These are phyloP conservation scores for Tolypocladium tropicale DNA, from an alignment of 2,329 filamentous ascomycete genomes.

Conservation along the genomic window DNA sequence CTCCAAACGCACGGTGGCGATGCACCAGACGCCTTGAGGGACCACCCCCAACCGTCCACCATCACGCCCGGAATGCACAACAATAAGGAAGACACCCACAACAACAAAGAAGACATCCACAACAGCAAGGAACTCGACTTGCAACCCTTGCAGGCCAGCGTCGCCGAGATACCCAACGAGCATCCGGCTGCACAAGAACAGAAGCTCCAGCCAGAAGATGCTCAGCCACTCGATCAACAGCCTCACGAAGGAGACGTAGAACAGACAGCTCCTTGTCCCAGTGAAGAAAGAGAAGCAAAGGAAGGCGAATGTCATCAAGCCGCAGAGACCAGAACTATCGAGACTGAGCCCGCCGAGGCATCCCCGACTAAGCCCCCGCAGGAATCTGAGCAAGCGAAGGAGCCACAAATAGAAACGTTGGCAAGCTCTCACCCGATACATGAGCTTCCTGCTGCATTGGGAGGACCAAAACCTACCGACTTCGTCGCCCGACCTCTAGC, in stretches of 20 bases:
- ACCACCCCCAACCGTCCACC: neutral
- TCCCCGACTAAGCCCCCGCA: neutral
- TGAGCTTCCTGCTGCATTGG: neutral
- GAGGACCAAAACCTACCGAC: neutral
- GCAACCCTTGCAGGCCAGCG: neutral
- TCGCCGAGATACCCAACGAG: neutral
- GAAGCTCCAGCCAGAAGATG: neutral
- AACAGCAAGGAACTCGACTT: neutral
- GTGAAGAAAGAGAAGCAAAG: too few species aligned
- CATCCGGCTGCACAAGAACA: neutral
- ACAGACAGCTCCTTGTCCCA: too few species aligned
- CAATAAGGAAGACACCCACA: neutral
- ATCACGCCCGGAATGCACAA: too few species aligned
- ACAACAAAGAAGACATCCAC: neutral
- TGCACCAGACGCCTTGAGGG: neutral
- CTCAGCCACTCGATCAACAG: neutral
- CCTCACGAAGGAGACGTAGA: neutral
- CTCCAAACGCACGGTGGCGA: neutral
- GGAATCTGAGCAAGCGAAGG: neutral
- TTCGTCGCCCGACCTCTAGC: too few species aligned
- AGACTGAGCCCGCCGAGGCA: neutral
- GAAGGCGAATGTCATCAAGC: too few species aligned
- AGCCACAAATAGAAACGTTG: neutral
- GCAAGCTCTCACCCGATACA: neutral
- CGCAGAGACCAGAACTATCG: too few species aligned